Conservation (phyloP, 2,329 filamentous ascomycete species). For the Curvularia sp. region DNA sequence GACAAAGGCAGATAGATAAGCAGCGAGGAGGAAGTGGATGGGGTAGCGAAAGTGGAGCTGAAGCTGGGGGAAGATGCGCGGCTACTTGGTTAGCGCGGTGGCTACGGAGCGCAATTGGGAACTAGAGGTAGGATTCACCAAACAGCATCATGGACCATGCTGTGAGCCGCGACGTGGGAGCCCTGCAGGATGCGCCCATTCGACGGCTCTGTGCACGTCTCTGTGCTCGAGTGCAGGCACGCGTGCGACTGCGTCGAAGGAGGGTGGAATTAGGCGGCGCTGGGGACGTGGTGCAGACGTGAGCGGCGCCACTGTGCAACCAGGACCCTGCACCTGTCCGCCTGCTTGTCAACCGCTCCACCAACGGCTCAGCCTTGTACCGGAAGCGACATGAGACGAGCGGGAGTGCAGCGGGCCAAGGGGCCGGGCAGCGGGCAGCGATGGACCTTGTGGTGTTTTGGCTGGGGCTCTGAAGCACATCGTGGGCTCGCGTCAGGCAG, state of each 20-base stretch:
- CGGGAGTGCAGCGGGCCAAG: background rate
- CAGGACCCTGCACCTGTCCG: conserved; percentile 8
- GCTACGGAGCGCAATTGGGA: conserved; percentile 11
- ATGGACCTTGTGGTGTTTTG: background rate
- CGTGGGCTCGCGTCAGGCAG: background rate
- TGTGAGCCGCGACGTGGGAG: background rate
- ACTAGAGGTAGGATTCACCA: conserved; percentile 22
- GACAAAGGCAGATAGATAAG: conserved; percentile 18
- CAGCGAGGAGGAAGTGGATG: conserved; percentile 12
- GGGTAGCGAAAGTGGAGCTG: conserved; percentile 40
- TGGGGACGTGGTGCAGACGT: conserved; percentile 9
- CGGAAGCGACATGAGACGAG: conserved; percentile 10
- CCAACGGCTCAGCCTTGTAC: conserved; percentile 19
- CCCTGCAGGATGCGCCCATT: background rate
- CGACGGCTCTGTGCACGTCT: background rate
- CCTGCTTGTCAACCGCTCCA: conserved; percentile 14
- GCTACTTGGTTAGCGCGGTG: conserved; percentile 20
- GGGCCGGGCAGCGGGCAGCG: background rate
- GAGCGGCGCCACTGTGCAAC: conserved; percentile 7
- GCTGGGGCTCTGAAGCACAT: background rate
- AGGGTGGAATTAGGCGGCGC: conserved; percentile 1
- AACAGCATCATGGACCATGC: conserved; percentile 1
- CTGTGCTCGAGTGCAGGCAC: conserved; percentile 13
- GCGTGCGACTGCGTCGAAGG: conserved; percentile 1
- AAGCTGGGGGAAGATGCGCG: conserved; percentile 27